Conservation (phyloP, 2,329 filamentous ascomycete genomes). For the Polytolypa hystricis region DNA sequence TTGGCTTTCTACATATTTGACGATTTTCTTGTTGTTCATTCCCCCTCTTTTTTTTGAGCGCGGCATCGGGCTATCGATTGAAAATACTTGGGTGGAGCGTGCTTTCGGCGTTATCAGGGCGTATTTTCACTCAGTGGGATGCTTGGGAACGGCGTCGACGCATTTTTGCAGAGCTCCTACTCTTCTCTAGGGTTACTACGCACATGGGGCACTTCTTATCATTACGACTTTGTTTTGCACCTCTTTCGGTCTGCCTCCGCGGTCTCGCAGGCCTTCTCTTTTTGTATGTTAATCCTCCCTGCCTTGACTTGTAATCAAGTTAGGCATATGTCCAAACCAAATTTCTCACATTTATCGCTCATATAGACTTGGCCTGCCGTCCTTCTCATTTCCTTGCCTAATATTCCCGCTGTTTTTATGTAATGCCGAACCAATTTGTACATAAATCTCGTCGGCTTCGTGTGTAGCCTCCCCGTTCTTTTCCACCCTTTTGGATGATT, state of each 20-base stretch:
- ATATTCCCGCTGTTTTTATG: constrained; percentile 16
- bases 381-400: constrained; percentile 9
- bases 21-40: constrained; percentile 16
- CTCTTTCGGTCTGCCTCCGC: constrained; percentile 22
- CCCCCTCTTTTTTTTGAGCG: constrained; percentile 17
- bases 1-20: no score
- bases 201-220: constrained; percentile 21
- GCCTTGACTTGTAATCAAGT: constrained; percentile 30
- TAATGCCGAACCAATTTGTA: constrained; percentile 12
- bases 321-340: constrained; percentile 34
- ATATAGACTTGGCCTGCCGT: constrained; percentile 26
- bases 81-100: constrained; percentile 24
- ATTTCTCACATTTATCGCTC: constrained; percentile 34
- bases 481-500: constrained; percentile 10
- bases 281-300: constrained; percentile 43
- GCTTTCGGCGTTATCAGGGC: constrained; percentile 26
- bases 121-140: constrained; percentile 15
- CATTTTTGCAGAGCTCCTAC: constrained; percentile 24
- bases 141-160: constrained; percentile 23
- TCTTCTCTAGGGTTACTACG: constrained; percentile 22
- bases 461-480: constrained; percentile 13
- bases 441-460: constrained; percentile 5
- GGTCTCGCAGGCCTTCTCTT: constrained; percentile 25
- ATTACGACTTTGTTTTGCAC: constrained; percentile 26
- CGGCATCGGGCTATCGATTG: constrained; percentile 26